These are phyloP conservation scores for Lanmaoa rubissima DNA, from an alignment of 768 basidiomycete genomes.

Conservation along the genomic window DNA sequence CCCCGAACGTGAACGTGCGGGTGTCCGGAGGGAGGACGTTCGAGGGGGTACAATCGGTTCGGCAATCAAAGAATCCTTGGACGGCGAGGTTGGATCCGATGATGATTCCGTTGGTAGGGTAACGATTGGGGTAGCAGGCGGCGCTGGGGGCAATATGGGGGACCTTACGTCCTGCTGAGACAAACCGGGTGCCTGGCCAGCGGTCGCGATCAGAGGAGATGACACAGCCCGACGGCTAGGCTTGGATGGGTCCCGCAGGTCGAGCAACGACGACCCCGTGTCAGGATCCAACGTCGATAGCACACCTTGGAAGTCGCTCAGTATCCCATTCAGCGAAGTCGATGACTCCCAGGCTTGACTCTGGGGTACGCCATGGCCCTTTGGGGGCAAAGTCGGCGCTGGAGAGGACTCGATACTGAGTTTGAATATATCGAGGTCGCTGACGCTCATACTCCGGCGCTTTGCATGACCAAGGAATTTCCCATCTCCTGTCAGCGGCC, in stretches of 20 bases:
- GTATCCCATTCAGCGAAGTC: constrained; percentile 53
- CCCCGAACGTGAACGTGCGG: constrained; percentile 32
- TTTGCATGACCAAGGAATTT: constrained; percentile 39
- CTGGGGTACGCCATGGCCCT: constrained; percentile 23
- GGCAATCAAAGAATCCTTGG: constrained; percentile 48
- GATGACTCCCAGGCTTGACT: constrained; percentile 41
- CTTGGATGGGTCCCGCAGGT: constrained; percentile 64
- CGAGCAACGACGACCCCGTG: constrained; percentile 48
- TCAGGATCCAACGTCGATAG: constrained; percentile 64
- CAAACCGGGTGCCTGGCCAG: constrained; percentile 24
- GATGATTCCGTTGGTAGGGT: constrained; percentile 24
- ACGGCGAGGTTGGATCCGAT: constrained; percentile 40
- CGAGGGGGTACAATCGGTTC: constrained; percentile 33
- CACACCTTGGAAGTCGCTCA: constrained; percentile 73
- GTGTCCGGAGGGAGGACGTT: constrained; percentile 31
- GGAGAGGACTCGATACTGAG: constrained; percentile 37
- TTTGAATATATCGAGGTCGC: constrained; percentile 58
- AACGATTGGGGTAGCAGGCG: constrained; percentile 23
- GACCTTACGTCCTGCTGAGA: constrained; percentile 22
- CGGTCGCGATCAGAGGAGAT: constrained; percentile 38
- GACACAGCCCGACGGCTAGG: constrained; percentile 45
- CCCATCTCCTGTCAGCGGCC: constrained; percentile 23
- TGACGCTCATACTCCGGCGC: constrained; percentile 72
- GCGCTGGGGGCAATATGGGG: constrained; percentile 16
- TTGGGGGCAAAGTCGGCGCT: constrained; percentile 37